Evolutionary conservation across 495 filamentous ascomycete species (phyloP), one percentile per base, ranked within the genome.

Genomic region (Penicillium fimorum): DNA sequence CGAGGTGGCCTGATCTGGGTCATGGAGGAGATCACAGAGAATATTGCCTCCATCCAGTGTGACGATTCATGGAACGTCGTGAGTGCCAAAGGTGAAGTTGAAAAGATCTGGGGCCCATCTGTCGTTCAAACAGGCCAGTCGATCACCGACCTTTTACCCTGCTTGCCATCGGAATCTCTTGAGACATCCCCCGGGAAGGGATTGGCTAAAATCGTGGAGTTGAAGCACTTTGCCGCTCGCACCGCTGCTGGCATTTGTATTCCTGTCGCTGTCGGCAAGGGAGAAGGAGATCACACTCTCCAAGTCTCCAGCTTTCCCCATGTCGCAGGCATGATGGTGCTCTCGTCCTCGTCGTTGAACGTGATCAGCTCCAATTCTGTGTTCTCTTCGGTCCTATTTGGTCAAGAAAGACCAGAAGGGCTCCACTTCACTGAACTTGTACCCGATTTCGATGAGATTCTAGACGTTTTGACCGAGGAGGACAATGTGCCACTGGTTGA

Each of bases 1-100:
- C 82, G 84, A 42, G 89, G 91, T 44, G 91, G 92, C 7, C 69
- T 98, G 47, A 97, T 98, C 50, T 98, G 94, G 94, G 94, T 98
- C 15, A 68, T 98, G 5, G 94, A 98, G 72, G 94, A 98, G 70
- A 97, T 98, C 50, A 90, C 90, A 51, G 94, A 98, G 75, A 92
- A 98, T 66, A 85, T 93, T 35, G 91, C 89, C 27, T 79, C 80
- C 53, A 62, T 98, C 10, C 79, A 69, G 25, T 79, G 91, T 24
- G 90, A 93, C 63, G 81, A 87, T 40, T 83, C 87, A 27, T 91
- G 91, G 48, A 79, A 80, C 35, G 79, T 96, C 15, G 76, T 80
- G 15, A 82, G 79, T 44, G 79, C 86, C 22, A 78, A 81, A 13
- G 94, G 94, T 25, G 82, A 86, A 40, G 80, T 81, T 2, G 84